Percentiles rank a stretch among this genome's conserved stretches.
phyloP scores from a whole-genome alignment of 2,329 filamentous ascomycete genomes.

The Emericellopsis atlantica region DNA sequence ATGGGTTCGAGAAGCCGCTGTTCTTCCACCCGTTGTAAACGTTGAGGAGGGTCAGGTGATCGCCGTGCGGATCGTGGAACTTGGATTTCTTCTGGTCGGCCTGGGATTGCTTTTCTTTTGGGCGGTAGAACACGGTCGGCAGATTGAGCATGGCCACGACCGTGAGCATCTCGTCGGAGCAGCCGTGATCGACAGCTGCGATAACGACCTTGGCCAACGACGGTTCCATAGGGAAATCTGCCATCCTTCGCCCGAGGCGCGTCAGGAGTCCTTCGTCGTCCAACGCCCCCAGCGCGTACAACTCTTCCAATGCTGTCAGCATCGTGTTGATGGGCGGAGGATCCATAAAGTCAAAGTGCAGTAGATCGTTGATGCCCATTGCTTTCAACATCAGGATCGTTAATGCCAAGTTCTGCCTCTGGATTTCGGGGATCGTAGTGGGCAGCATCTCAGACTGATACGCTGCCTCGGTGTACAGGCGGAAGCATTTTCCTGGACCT shows the following conservation, averaged over 20 bases:
- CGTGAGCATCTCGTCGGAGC: constrained; percentile 85
- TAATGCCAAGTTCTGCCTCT: constrained; percentile 81
- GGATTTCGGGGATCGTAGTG: constrained; percentile 91
- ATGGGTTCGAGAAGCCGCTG: constrained; percentile 67
- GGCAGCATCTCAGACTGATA: constrained; percentile 97
- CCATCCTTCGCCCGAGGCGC: constrained; percentile 88
- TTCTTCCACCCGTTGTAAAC: constrained; percentile 97
- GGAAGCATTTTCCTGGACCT: constrained; percentile 90
- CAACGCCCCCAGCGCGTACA: constrained; percentile 82
- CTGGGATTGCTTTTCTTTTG: constrained; percentile 92
- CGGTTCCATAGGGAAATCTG: constrained; percentile 96
- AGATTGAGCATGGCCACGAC: constrained; percentile 93
- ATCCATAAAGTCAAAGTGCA: constrained; percentile 99
- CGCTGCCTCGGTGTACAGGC: constrained; percentile 87
- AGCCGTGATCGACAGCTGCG: constrained; percentile 72
- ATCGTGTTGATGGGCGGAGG: constrained; percentile 95
- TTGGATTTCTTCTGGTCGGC: constrained; percentile 97
- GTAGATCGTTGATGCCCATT: constrained; percentile 95
- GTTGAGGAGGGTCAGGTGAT: constrained; percentile 89
- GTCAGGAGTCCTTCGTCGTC: constrained; percentile 94
- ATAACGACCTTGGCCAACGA: constrained; percentile 85
- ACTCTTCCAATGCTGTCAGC: constrained; percentile 87
- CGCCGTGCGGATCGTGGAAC: constrained; percentile 89
- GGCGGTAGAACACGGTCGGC: constrained; percentile 80
- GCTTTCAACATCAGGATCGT: constrained; percentile 98